phyloP scores from a whole-genome alignment of 1,284 basidiomycete species.

The Pascua guehoae region DNA sequence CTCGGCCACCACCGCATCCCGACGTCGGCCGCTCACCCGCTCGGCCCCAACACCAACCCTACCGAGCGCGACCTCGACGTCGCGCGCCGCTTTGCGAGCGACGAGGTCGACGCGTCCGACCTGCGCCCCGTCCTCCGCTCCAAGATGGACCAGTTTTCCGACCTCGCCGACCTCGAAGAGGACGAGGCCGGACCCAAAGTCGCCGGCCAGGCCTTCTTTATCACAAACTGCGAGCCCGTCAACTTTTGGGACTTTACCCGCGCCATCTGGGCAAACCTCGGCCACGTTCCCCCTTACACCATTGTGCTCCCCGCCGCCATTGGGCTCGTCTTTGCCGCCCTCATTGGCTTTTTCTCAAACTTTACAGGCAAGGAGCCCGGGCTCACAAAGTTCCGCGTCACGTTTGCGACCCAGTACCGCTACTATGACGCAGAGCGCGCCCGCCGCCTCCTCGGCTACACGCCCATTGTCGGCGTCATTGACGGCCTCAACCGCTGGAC shows the following conservation, averaged over 20 bases:
- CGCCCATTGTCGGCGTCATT: slow-evolving; percentile 81
- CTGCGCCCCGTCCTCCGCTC: slow-evolving; percentile 61
- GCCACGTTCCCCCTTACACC: slow-evolving; percentile 58
- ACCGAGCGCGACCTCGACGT: slow-evolving; percentile 58
- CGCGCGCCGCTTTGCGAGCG: slow-evolving; percentile 59
- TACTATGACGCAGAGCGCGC: slow-evolving; percentile 98
- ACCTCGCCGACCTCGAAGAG: slow-evolving; percentile 41
- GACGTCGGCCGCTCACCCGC: slow-evolving; percentile 69
- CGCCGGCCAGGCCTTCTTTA: slow-evolving; percentile 92
- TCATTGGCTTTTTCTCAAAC: slow-evolving; percentile 72
- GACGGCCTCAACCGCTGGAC: slow-evolving; percentile 70
- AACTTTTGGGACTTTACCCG: slow-evolving; percentile 96
- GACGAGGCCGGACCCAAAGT: slow-evolving; percentile 52
- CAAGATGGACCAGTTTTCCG: slow-evolving; percentile 56
- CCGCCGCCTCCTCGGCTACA: slow-evolving; percentile 84
- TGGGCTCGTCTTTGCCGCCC: slow-evolving; percentile 66
- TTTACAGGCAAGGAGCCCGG: slow-evolving; percentile 75
- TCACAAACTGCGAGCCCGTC: slow-evolving; percentile 94
- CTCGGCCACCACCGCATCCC: slow-evolving; percentile 63
- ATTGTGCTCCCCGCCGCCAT: slow-evolving; percentile 63
- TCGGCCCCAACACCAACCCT: slow-evolving; percentile 69
- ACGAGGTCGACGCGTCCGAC: slow-evolving; percentile 47
- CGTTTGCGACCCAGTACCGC: slow-evolving; percentile 62
- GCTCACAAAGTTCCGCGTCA: slow-evolving; percentile 84
- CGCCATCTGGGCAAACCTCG: slow-evolving; percentile 74